phyloP scores from a whole-genome alignment of 2,329 filamentous ascomycete species.

The Cytospora chrysosperma region DNA sequence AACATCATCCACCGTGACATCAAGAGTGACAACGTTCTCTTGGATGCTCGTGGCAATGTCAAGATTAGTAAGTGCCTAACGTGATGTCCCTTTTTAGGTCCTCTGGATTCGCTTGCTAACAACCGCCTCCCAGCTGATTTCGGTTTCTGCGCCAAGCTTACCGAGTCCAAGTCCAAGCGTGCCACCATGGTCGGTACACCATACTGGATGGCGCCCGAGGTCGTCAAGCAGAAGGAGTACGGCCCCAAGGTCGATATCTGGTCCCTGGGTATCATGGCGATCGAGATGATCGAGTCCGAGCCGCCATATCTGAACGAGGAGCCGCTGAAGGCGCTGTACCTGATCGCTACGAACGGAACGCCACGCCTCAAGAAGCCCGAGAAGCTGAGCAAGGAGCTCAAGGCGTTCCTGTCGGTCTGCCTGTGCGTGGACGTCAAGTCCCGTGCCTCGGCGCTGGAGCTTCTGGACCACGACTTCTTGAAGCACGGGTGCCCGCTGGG shows the following conservation, averaged over 20 bases:
- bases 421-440: conserved; percentile 96
- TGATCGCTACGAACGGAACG: conserved; percentile 97
- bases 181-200: conserved; percentile 99
- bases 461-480: conserved; percentile 90
- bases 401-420: conserved; percentile 94
- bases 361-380: conserved; percentile 97
- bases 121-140: conserved; percentile 75
- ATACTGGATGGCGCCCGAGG: conserved; percentile 99
- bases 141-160: conserved; percentile 97
- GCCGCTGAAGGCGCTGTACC: conserved; percentile 91
- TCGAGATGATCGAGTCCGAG: conserved; percentile 99
- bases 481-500: conserved; percentile 83
- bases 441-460: conserved; percentile 85
- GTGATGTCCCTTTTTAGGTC: background rate
- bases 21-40: conserved; percentile 97
- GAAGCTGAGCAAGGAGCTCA: conserved; percentile 95
- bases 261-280: conserved; percentile 99
- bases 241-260: conserved; percentile 98
- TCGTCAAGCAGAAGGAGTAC: conserved; percentile 99
- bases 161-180: conserved; percentile 93
- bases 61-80: conserved; percentile 77
- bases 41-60: conserved; percentile 91
- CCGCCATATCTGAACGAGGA: conserved; percentile 98
- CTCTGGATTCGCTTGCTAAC: conserved; percentile 30
- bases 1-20: conserved; percentile 99